Conservation (phyloP, 2,329 filamentous ascomycete genomes). For the Cephalotrichum gorgonifer region DNA sequence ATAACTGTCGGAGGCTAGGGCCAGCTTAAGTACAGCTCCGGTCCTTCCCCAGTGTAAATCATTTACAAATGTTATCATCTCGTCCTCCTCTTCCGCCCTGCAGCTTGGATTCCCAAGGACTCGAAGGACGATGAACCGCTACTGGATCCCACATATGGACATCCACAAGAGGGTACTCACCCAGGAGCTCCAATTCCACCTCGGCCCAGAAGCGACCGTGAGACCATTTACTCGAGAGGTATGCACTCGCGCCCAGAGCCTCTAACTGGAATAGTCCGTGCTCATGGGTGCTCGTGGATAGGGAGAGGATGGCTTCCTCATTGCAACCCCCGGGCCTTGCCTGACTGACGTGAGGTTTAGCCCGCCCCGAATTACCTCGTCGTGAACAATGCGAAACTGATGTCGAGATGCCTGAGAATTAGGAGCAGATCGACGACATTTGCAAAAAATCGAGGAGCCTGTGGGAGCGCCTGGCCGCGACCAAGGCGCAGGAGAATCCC, state of each 20-base stretch:
- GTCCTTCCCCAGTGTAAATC: background rate
- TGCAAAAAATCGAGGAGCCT: constrained; percentile 47
- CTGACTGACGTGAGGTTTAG: constrained; percentile 43
- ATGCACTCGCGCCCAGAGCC: constrained; percentile 18
- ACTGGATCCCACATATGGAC: constrained; percentile 50
- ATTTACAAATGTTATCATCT: background rate
- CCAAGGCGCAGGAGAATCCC: constrained; percentile 31
- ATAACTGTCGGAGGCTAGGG: background rate
- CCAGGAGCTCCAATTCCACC: constrained; percentile 45
- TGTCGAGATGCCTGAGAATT: background rate
- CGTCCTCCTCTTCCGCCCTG: background rate
- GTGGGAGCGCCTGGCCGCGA: constrained; percentile 46
- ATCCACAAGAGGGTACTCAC: constrained; percentile 52
- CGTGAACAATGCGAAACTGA: background rate
- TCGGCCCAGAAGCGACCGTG: constrained; percentile 47
- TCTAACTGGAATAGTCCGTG: constrained; percentile 7
- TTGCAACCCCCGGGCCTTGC: constrained; percentile 46
- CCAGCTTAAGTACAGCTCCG: background rate
- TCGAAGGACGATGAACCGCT: constrained; percentile 36
- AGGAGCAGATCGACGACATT: constrained; percentile 56
- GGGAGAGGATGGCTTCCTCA: constrained; percentile 53
- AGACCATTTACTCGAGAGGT: constrained; percentile 47
- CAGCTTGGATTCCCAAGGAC: background rate
- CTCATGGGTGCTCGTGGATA: constrained; percentile 16
- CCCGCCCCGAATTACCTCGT: background rate